Evolutionary conservation across 1,284 basidiomycete species (phyloP), one percentile per base, ranked within the genome.

Genomic region (Marasmius fiardii): DNA sequence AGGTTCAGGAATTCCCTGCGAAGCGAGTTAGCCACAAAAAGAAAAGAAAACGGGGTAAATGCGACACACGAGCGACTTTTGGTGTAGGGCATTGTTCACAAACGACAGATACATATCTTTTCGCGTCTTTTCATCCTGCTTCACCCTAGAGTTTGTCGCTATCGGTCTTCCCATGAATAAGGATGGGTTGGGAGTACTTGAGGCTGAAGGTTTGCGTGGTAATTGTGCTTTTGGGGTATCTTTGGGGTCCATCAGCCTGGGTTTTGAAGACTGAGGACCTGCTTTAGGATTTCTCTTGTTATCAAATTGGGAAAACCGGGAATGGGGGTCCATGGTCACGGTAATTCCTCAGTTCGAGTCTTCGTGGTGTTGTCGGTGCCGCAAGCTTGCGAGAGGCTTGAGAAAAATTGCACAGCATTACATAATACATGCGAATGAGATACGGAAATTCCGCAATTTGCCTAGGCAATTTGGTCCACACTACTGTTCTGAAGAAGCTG

Each of bases 61-160:
- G 26, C 18, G 16, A 33, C 81, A 58, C 60, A 92, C 92, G 64
- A 82, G 77, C 10, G 77, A 67, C 68, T 90, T 91, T 67, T 92
- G 84, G 34, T 85, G 81, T 20, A 95, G 74, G 5, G 93, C 91
- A 66, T 92, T 92, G 64, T 86, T 85, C 43, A 95, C 83, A 61
- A 90, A 95, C 4, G 86, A 82, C 26, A 93, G 80, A 65, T 92
- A 92, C 86, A 95, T 91, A 63, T 92, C 88, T 67, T 87, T 85
- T 63, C 82, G 79, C 59, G 85, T 82, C 59, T 83, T 81, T 61
- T 90, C 87, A 68, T 86, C 86, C 67, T 86, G 81, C 63, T 85
- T 87, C n/a, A 91, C 74, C 43, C 89, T 77, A 0, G 88, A 85
- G 64, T 91, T 92, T 16, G 88, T 88, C 14, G 81, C 85, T 60